Evolutionary conservation across 257 asterid genomes (phyloP), one percentile per base, ranked within the genome.

Genomic region (Scutellaria baicalensis): DNA sequence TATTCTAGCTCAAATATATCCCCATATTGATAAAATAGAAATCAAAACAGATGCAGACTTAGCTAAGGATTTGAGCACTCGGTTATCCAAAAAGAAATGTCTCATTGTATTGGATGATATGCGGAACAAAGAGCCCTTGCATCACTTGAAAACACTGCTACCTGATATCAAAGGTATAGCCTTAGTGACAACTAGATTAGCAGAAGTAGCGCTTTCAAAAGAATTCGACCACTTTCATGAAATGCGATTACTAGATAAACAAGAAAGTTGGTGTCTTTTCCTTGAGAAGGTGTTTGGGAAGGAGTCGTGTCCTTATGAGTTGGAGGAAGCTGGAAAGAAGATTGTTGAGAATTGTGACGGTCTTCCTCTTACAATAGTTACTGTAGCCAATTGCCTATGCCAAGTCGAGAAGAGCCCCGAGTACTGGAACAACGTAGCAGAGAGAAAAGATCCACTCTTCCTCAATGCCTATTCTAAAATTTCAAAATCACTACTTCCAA

Each of bases 341-440:
- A 73, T 73, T 45, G 72, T 42, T 0, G 47, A 64, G 60, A 44
- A 17, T 5, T 65, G 71, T 42, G 66, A 65, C 48, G 82, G 84
- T 21, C 73, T 77, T 49, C 82, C 80, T 16, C 75, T 80, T 49
- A 20, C 64, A 40, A 27, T 27, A 2, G 18, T 74, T 11, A 81
- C 68, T 1, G 75, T 58, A 1, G 33, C 33, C 33, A 27, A 27
- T 27, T 27, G 2, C 33, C 33, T 27, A 27, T 27, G 33, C 33
- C 33, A 27, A 27, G 33, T 27, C 33, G 33, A 27, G 33, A 27
- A 27, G 33, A 27, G 5, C 33, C 33, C 33, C 33, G 33, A 27
- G 33, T 27, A 27, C 0, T 27, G 33, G 33, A 27, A 27, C 33
- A 27, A 27, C 2, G 33, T 27, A 1, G 33, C 33, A 1, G 33